Conservation (phyloP, 2,329 filamentous ascomycete genomes). For the Alternaria metachromatica region DNA sequence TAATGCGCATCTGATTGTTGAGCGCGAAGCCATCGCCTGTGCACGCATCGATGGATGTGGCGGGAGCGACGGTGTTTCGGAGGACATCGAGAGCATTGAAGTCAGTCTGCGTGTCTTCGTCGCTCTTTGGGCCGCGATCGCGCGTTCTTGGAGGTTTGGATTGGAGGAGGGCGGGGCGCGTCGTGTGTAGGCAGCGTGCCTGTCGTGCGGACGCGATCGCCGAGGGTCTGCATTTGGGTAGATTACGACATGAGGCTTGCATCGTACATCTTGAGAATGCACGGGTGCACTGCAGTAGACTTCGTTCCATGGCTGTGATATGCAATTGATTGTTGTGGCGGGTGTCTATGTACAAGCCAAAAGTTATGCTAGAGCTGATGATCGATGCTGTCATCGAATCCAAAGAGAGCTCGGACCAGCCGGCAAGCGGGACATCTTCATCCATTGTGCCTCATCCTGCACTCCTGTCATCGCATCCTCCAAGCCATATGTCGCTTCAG, state of each 20-base stretch:
- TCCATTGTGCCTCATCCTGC: neutral
- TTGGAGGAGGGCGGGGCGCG: constrained; percentile 17
- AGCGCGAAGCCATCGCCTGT: constrained; percentile 84
- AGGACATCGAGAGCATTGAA: constrained; percentile 81
- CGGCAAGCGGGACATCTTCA: neutral
- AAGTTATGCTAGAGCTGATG: neutral
- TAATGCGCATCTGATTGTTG: constrained; percentile 77
- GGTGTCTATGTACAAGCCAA: neutral
- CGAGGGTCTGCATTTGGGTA: constrained; percentile 1
- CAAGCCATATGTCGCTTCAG: neutral
- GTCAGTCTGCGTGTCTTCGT: constrained; percentile 71
- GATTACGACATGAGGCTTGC: neutral
- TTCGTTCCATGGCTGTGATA: constrained; percentile 21
- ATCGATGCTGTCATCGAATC: constrained; percentile 13
- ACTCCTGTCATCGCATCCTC: neutral
- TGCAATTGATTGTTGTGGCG: constrained; percentile 5
- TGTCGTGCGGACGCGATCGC: neutral
- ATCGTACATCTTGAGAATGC: constrained; percentile 11
- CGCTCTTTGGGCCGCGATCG: constrained; percentile 67
- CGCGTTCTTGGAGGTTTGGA: constrained; percentile 53
- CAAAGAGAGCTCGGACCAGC: constrained; percentile 5
- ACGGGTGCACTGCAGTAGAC: constrained; percentile 17
- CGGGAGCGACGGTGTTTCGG: constrained; percentile 74
- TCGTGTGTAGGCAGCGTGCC: constrained; percentile 31
- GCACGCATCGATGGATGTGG: constrained; percentile 84